Conservation (phyloP, 768 basidiomycete species). For the Rhodotorula kratochvilovae region DNA sequence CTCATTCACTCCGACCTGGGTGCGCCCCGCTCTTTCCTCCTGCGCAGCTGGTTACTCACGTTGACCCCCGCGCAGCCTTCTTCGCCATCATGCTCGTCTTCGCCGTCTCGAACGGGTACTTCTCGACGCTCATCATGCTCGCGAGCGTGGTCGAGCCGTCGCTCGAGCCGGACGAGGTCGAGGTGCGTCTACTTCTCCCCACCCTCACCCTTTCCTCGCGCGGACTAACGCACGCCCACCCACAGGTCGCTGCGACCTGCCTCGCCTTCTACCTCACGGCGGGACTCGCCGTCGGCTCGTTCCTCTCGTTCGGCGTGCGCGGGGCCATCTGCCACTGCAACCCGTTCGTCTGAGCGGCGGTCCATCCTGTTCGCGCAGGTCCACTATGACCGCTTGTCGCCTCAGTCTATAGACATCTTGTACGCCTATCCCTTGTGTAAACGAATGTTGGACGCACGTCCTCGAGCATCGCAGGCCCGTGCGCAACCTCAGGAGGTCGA, state of each 20-base stretch:
- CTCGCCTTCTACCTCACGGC: slow-evolving; percentile 39
- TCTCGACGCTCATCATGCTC: slow-evolving; percentile 42
- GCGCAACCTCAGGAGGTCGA: no score
- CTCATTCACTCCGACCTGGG: slow-evolving; percentile 39
- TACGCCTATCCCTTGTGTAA: no score
- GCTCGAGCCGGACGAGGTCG: slow-evolving; percentile 40
- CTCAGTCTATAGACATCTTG: no score
- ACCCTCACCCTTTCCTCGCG: neutral
- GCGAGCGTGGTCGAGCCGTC: slow-evolving; percentile 33
- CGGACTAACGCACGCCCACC: no score
- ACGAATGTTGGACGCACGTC: no score
- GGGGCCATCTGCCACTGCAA: slow-evolving; percentile 24
- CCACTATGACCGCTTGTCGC: no score
- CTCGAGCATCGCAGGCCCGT: no score
- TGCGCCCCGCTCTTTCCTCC: slow-evolving; percentile 1
- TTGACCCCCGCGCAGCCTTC: slow-evolving; percentile 22
- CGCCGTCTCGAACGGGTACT: slow-evolving; percentile 41
- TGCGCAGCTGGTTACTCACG: neutral
- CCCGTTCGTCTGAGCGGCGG: slow-evolving; percentile 14
- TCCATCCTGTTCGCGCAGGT: neutral
- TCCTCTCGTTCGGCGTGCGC: slow-evolving; percentile 31
- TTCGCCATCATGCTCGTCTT: slow-evolving; percentile 41
- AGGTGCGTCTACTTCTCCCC: slow-evolving; percentile 1
- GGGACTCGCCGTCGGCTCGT: slow-evolving; percentile 35
- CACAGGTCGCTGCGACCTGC: slow-evolving; percentile 31